Conservation (phyloP, 331 rosid genomes). For the Pyracantha coccinea region DNA sequence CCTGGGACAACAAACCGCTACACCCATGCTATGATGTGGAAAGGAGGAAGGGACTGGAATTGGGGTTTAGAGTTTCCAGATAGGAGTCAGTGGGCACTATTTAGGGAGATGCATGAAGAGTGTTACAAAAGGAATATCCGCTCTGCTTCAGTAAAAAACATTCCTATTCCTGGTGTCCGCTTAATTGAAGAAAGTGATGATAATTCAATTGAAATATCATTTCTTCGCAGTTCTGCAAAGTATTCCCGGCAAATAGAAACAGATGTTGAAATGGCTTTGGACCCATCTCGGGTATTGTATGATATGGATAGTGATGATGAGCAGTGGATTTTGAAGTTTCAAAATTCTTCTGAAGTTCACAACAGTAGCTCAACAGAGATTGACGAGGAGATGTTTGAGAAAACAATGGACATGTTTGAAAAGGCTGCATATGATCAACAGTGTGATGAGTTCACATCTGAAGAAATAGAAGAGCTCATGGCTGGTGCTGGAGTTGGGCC, state of each 20-base stretch:
- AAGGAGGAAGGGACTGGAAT: slow-evolving; percentile 92
- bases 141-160: slow-evolving; percentile 78
- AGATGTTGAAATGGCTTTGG: slow-evolving; percentile 86
- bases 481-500: slow-evolving; percentile 37
- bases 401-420: slow-evolving; percentile 73
- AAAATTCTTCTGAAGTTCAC: slow-evolving; percentile 32
- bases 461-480: slow-evolving; percentile 70
- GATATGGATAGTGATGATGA: slow-evolving; percentile 99
- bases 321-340: slow-evolving; percentile 44
- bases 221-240: slow-evolving; percentile 55
- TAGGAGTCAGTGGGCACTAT: slow-evolving; percentile 87
- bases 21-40: slow-evolving; percentile 99
- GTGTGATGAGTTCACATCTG: slow-evolving; percentile 46
- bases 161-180: slow-evolving; percentile 93
- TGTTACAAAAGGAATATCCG: slow-evolving; percentile 82
- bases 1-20: slow-evolving; percentile 92
- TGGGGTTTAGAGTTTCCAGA: slow-evolving; percentile 68
- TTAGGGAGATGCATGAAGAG: slow-evolving; percentile 95
- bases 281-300: slow-evolving; percentile 62
- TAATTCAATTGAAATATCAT: slow-evolving; percentile 39
- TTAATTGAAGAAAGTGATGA: slow-evolving; percentile 67
- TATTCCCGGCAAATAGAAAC: slow-evolving; percentile 70
- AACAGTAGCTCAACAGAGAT: slow-evolving; percentile 30
- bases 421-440: slow-evolving; percentile 70
- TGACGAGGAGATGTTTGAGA: slow-evolving; percentile 63